Conservation (phyloP, 495 filamentous ascomycete genomes). For the Penicillium antarcticum region DNA sequence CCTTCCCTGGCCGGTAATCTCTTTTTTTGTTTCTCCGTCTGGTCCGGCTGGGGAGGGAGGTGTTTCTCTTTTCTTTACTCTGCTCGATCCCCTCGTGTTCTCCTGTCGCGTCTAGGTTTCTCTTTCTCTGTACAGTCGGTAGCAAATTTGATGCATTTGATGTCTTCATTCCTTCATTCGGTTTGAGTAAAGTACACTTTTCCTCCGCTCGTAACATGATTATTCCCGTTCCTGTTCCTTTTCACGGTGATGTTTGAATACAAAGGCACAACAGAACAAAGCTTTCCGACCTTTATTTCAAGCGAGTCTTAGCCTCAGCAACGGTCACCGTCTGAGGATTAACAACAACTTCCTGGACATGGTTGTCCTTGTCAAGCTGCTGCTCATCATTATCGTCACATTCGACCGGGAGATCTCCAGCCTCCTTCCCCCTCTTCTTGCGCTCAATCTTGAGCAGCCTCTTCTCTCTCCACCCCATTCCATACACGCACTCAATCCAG, state of each 20-base stretch:
- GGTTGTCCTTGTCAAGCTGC: not conserved
- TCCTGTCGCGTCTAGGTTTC: constrained; percentile 29
- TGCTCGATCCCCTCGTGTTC: constrained; percentile 25
- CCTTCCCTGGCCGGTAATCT: constrained; percentile 14
- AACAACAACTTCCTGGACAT: not conserved
- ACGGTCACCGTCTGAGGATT: not conserved
- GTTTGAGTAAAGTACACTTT: not conserved
- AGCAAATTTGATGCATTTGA: constrained; percentile 37
- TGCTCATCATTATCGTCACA: not conserved
- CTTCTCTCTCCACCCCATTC: constrained; percentile 40
- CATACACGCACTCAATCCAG: constrained; percentile 30
- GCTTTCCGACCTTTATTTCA: not conserved
- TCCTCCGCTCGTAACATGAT: not conserved
- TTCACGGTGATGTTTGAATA: too few relatives aligned
- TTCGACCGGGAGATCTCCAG: not conserved
- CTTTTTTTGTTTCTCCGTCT: constrained; percentile 7
- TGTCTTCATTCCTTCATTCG: constrained; percentile 17
- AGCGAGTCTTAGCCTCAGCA: not conserved
- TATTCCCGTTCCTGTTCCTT: too few relatives aligned
- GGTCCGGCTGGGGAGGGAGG: constrained; percentile 16
- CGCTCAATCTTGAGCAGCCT: constrained; percentile 16
- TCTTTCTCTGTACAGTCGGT: constrained; percentile 31
- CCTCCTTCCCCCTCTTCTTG: constrained; percentile 8
- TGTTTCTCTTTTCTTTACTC: constrained; percentile 21
- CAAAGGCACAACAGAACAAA: not conserved